These are phyloP conservation scores for Claviceps humidiphila DNA, from an alignment of 2,329 filamentous ascomycete genomes.

Conservation along the genomic window DNA sequence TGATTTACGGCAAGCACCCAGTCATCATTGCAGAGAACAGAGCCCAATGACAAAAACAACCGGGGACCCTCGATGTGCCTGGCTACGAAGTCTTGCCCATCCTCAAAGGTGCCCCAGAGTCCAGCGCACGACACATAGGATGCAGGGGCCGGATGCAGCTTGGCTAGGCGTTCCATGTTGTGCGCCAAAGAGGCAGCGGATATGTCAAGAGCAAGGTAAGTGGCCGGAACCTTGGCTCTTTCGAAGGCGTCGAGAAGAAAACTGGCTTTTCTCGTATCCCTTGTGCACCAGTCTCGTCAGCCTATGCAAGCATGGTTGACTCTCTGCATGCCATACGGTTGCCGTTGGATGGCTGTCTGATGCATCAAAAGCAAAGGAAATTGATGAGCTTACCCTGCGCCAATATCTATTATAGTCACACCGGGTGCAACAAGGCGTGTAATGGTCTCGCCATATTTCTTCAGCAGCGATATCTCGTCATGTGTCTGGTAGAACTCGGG, in stretches of 20 bases:
- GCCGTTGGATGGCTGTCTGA: background rate
- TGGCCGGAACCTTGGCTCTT: slow-evolving; percentile 14
- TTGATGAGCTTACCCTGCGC: slow-evolving; percentile 23
- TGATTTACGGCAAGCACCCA: slow-evolving; percentile 22
- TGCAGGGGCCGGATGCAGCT: slow-evolving; percentile 13
- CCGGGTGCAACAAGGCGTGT: slow-evolving; percentile 16
- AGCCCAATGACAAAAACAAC: slow-evolving; percentile 28
- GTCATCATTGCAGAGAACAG: slow-evolving; percentile 28
- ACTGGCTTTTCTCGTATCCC: slow-evolving; percentile 28
- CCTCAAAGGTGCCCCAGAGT: slow-evolving; percentile 27
- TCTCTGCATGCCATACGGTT: background rate
- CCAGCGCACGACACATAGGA: slow-evolving; percentile 22
- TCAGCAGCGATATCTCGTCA: slow-evolving; percentile 25
- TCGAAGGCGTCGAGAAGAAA: slow-evolving; percentile 24
- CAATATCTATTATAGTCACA: slow-evolving; percentile 26
- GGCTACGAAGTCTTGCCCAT: slow-evolving; percentile 19
- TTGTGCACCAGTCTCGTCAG: slow-evolving; percentile 8
- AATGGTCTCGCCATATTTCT: slow-evolving; percentile 22
- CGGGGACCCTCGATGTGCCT: slow-evolving; percentile 17
- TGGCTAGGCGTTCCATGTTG: slow-evolving; percentile 20
- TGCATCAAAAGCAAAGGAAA: background rate
- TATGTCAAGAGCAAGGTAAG: slow-evolving; percentile 28
- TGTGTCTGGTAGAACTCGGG: slow-evolving; percentile 27
- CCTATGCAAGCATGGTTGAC: background rate
- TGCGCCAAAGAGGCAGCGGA: slow-evolving; percentile 22